Percentiles rank a stretch among this genome's conserved stretches.
Evolutionary conservation across 345 rosid species (phyloP).

Genomic region (Erodium maritimum): DNA sequence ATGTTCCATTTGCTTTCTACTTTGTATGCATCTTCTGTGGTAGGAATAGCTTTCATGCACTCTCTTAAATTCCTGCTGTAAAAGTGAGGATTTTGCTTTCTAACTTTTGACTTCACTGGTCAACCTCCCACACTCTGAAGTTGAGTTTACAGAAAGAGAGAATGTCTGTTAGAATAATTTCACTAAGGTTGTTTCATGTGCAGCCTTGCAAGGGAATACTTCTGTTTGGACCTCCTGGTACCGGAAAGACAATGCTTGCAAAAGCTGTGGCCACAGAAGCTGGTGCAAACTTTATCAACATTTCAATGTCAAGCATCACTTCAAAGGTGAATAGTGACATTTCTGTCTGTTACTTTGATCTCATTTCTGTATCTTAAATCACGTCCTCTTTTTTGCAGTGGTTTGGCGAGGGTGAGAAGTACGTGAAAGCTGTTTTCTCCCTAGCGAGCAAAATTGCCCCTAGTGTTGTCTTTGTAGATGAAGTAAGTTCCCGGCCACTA

Average conservation of each 20-base stretch:
- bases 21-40: too few relatives aligned
- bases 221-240: conserved; percentile 99
- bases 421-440: conserved; percentile 95
- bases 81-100: too few relatives aligned
- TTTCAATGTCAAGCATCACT: conserved; percentile 98
- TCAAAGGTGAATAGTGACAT: conserved; percentile 51
- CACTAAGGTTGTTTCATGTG: not conserved
- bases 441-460: conserved; percentile 98
- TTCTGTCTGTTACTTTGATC: not conserved
- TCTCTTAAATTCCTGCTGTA: too few relatives aligned
- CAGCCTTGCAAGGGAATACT: conserved; percentile 99
- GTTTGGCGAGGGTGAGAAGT: conserved; percentile 99
- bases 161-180: not conserved
- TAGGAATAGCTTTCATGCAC: too few relatives aligned
- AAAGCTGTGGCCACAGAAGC: conserved; percentile 99
- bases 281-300: conserved; percentile 96
- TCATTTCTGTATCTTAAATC: conserved; percentile 4
- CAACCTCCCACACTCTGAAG: too few relatives aligned
- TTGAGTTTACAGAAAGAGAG: too few relatives aligned
- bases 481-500: conserved; percentile 38
- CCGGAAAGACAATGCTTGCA: conserved; percentile 99
- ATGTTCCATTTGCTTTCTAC: too few relatives aligned
- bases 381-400: conserved; percentile 51
- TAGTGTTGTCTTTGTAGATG: conserved; percentile 90
- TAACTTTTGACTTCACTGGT: too few relatives aligned